Base-by-base conservation (phyloP, 495 filamentous ascomycete genomes). In the Astrothelium macrocarpum region DNA sequence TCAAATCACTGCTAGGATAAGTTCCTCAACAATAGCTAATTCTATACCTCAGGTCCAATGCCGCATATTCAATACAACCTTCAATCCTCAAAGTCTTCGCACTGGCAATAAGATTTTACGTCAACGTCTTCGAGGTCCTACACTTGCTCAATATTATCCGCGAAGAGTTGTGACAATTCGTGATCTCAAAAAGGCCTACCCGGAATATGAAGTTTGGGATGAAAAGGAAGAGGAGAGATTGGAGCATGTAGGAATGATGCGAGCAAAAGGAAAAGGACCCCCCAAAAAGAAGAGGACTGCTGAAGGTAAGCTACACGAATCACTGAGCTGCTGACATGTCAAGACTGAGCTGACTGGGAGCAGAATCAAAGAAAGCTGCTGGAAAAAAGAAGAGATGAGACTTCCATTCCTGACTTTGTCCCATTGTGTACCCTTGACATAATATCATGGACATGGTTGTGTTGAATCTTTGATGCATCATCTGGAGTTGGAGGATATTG, bases 21-120 rank as follows among this genome's bases (percentile, higher is more conserved):
- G 2, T 25, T 9, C n/a, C 31, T 20, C 28, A 25, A 28, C 36
- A 11, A 32, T 29, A 43, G 28, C 45, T 10, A 18, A 20, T 63
- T 11, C 12, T 29, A n/a, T 4, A n/a, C 59, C 36, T 23, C 62
- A 96, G 93, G 83, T 84, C 67, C 90, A 90, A 85, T 95, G 89
- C 79, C 84, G 86, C 73, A 85, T 98, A 74, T 98, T 98, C 81
- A 85, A 84, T 58, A 86, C 86, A 29, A 95, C 89, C 56, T 97
- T 85, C 81, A 98, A 98, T 76, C 94, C 94, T 14, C 78, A 87
- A 31, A 76, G 85, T 64, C 73, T 87, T 62, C 88, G 94, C 67
- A 81, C 88, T 49, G 94, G 94, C 66, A 95, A 90, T 78, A 92
- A 91, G 71, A 79, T 97, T 68, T 79, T 98, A 45, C 87, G 91